phyloP scores from a whole-genome alignment of 768 basidiomycete species.

The Mycena latifolia region DNA sequence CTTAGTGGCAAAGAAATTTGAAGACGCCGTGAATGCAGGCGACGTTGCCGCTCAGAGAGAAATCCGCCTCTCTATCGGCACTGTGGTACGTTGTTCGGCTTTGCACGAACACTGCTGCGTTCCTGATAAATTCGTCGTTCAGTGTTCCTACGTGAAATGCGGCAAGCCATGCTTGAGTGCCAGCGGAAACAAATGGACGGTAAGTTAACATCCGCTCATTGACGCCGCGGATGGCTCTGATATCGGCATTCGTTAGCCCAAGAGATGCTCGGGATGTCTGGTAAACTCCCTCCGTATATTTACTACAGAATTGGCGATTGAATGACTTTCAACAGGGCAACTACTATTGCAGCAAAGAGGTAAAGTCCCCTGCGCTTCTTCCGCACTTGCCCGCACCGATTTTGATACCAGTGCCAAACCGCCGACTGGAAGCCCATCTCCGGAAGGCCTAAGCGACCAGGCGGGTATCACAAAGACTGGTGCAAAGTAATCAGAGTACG shows the following conservation, averaged over 20 bases:
- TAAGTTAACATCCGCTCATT: slow-evolving; percentile 1
- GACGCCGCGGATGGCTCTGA: neutral
- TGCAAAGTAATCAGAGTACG: slow-evolving; percentile 48
- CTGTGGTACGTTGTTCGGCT: slow-evolving; percentile 1
- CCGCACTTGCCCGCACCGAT: neutral
- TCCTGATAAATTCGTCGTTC: slow-evolving; percentile 4
- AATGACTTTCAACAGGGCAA: slow-evolving; percentile 10
- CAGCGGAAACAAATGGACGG: slow-evolving; percentile 22
- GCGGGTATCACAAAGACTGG: slow-evolving; percentile 44
- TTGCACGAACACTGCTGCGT: too few species aligned
- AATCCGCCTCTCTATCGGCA: slow-evolving; percentile 23
- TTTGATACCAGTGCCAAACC: slow-evolving; percentile 46
- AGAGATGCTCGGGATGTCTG: slow-evolving; percentile 27
- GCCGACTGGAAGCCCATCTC: slow-evolving; percentile 46
- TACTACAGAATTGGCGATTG: neutral
- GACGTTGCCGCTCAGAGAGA: slow-evolving; percentile 16
- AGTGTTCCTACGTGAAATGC: slow-evolving; percentile 25
- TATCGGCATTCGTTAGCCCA: slow-evolving; percentile 15
- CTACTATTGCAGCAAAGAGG: slow-evolving; percentile 30
- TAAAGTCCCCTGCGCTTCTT: neutral
- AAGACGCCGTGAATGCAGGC: slow-evolving; percentile 15
- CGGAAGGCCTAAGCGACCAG: neutral
- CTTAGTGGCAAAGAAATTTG: slow-evolving; percentile 26
- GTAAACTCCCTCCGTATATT: neutral
- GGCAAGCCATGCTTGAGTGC: slow-evolving; percentile 24